Base-by-base conservation (phyloP, 176 grass and related monocot genomes). In the Otatea glauca region DNA sequence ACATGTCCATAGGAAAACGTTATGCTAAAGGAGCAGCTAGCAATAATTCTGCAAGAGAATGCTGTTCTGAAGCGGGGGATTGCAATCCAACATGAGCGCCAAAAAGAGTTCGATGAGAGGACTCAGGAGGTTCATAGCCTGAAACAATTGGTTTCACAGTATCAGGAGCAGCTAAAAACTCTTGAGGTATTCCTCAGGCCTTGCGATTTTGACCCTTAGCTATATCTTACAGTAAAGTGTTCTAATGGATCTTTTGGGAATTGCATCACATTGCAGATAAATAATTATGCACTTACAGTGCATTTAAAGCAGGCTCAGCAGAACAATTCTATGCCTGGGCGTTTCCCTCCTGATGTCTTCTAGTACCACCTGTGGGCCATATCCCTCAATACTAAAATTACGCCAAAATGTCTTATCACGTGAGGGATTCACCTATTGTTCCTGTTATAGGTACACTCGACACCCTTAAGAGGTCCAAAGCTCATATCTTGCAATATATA, bases 31-130 rank as follows among this genome's bases (percentile, higher is more conserved):
- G 87, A 91, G 76, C 94, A 91, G 51, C 49, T 93, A 47, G 43
- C 83, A 61, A 79, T 79, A 29, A 37, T 84, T 70, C 78, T 91
- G 44, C 77, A 76, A 56, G 91, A 93, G 83, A 96, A 96, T 69
- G 56, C 77, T 85, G 81, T 96, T 89, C 87, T 96, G 39, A 96
- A 90, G 79, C 84, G 84, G 15, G 94, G 89, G 14, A 89, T 96
- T 79, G 87, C 89, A 2, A 96, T 96, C 80, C 94, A 91, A 51
- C 91, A 93, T 50, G 89, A 91, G 55, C 94, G 89, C 34, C 86
- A 93, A 20, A 93, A 96, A 64, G 94, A 96, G 65, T 91, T 86
- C 37, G 87, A 85, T 20, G 84, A 74, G 5, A 89, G 66, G 88
- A 87, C 72, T 34, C 76, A 89, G 73, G 89, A 96, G 82, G 79